phyloP scores from a whole-genome alignment of 768 basidiomycete genomes.

The Rhizopogon rudus region DNA sequence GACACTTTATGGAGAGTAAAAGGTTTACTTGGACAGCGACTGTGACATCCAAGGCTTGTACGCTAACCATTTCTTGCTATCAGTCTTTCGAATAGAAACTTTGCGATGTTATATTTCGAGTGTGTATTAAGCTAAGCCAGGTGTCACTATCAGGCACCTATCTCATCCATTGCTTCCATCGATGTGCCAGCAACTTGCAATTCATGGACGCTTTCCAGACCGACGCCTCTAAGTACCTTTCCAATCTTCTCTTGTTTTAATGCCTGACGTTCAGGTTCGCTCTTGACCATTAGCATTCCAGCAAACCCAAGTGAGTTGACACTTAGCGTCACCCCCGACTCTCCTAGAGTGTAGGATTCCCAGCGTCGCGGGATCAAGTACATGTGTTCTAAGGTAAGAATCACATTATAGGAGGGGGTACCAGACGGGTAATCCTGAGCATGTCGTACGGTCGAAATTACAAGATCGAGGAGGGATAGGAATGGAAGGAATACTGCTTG shows the following conservation, averaged over 20 bases:
- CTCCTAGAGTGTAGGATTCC: constrained; percentile 51
- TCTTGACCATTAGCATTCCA: constrained; percentile 86
- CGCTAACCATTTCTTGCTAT: background rate
- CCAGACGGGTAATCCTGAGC: constrained; percentile 57
- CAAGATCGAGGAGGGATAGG: constrained; percentile 70
- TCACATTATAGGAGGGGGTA: constrained; percentile 75
- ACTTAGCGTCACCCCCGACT: constrained; percentile 54
- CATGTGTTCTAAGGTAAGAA: constrained; percentile 79
- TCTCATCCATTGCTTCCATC: constrained; percentile 27
- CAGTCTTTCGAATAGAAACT: background rate
- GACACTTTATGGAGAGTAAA: constrained; percentile 51
- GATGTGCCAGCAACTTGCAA: constrained; percentile 50
- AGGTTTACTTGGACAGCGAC: constrained; percentile 26
- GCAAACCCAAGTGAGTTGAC: constrained; percentile 89
- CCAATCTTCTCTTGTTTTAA: constrained; percentile 60
- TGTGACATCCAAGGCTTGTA: background rate
- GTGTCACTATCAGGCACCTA: background rate
- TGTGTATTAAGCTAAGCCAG: background rate
- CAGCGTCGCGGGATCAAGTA: constrained; percentile 76
- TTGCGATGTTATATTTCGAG: background rate
- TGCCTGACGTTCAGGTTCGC: constrained; percentile 65
- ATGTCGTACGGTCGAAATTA: constrained; percentile 67
- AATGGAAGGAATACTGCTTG: constrained; percentile 53
- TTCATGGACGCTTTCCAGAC: constrained; percentile 63
- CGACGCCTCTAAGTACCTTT: constrained; percentile 61